A percentile compares a stretch with the other conserved stretches of the same genome.
Conservation (phyloP, 441 rosid species). For the Macaranga tanarius region DNA sequence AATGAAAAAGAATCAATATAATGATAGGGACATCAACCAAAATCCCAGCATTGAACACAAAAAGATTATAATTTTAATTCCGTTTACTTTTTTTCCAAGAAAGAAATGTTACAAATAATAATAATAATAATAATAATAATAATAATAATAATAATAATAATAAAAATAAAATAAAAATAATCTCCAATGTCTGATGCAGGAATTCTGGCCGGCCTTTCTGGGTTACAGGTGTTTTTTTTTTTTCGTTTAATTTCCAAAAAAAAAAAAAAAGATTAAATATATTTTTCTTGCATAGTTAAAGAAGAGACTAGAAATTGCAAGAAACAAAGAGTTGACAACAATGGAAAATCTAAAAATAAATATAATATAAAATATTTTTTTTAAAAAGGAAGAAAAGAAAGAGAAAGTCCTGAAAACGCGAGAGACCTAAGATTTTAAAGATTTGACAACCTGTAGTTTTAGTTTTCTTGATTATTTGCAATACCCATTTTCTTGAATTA, state of each 20-base stretch:
- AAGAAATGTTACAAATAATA: background rate
- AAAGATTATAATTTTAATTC: background rate
- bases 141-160: background rate
- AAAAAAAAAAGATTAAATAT: background rate
- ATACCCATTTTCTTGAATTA: background rate
- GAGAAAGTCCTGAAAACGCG: constrained; percentile 14
- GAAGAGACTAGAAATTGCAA: background rate
- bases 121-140: background rate
- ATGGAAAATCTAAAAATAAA: constrained; percentile 10
- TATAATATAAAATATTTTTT: background rate
- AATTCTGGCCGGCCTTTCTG: constrained; percentile 19
- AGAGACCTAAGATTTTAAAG: constrained; percentile 16
- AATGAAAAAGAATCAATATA: too few species aligned
- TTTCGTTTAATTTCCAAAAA: background rate
- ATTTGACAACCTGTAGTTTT: constrained; percentile 9
- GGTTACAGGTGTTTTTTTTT: background rate
- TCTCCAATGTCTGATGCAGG: constrained; percentile 15
- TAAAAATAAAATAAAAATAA: background rate
- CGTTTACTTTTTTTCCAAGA: background rate
- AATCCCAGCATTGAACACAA: constrained; percentile 29
- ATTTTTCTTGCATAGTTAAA: constrained; percentile 2
- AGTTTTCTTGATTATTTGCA: background rate
- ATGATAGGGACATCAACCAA: constrained; percentile 15
- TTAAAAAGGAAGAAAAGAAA: constrained; percentile 2
- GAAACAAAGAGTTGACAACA: constrained; percentile 1